Evolutionary conservation across 768 basidiomycete species (phyloP).

Genomic region (Pleurotus platypus): DNA sequence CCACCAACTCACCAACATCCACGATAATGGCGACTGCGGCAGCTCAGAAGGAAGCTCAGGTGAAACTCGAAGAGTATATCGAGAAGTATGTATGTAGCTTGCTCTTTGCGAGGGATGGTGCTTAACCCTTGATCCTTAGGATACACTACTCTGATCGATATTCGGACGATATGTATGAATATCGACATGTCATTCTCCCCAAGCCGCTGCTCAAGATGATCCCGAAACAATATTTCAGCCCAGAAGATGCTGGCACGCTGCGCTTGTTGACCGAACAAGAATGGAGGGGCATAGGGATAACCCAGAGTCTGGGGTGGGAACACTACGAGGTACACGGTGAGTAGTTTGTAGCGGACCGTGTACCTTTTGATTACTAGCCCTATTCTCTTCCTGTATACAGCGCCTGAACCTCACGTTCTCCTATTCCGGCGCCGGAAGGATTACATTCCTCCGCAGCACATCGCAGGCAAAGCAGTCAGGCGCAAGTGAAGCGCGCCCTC

Average conservation of each 20-base stretch:
- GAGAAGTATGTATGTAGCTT: conserved; percentile 52
- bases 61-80: conserved; percentile 72
- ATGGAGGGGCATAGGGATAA: conserved; percentile 96
- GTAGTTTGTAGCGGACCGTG: conserved; percentile 14
- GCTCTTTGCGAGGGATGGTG: conserved; percentile 9
- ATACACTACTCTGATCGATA: conserved; percentile 93
- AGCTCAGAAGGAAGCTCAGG: conserved; percentile 37
- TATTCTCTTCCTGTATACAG: conserved; percentile 31
- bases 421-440: conserved; percentile 84
- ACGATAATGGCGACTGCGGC: conserved; percentile 13
- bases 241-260: conserved; percentile 71
- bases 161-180: conserved; percentile 90
- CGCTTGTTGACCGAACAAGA: conserved; percentile 83
- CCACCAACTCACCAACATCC: neutral
- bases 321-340: conserved; percentile 96
- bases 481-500: conserved; percentile 32
- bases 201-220: conserved; percentile 93
- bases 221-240: conserved; percentile 80
- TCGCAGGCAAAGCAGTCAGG: conserved; percentile 30
- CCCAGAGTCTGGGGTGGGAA: conserved; percentile 95
- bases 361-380: conserved; percentile 4
- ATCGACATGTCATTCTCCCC: conserved; percentile 95
- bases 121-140: conserved; percentile 32
- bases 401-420: conserved; percentile 90
- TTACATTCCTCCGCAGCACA: conserved; percentile 53